Evolutionary conservation across 1,284 basidiomycete species (phyloP), one percentile per base, ranked within the genome.

Genomic region (Pseudozyma pruni): DNA sequence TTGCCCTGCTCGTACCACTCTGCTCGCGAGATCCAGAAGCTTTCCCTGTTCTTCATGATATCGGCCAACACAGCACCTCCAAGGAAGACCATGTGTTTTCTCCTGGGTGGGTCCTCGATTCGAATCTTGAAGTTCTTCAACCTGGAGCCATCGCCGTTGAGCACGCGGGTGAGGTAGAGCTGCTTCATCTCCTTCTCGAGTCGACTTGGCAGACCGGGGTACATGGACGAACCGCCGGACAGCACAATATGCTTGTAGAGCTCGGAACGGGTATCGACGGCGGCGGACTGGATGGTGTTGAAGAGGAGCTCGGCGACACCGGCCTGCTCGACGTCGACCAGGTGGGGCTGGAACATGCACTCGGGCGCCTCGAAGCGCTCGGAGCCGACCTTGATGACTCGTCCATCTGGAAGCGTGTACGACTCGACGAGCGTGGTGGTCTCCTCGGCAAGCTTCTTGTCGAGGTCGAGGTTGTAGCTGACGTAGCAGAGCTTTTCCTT

Each of bases 131-230:
- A 98, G 90, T 97, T 94, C 93, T 98, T 94, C 75, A 98, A 83
- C 49, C 96, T 87, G 31, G 88, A 84, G 0, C 92, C 89, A 81
- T 98, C 91, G n/a, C 91, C 89, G 50, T 87, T 87, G 44, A 98
- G 87, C 13, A 98, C 93, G 17, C 90, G 87, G 7, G 92, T 92
- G 61, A 99, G 87, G 84, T 98, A 95, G 37, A 98, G 86, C 84
- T 98, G 95, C 85, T 98, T 98, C 92, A 98, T 94, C 86, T 98
- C 96, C 86, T 98, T 98, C 85, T 98, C 96, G 42, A 99, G 86
- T 39, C 95, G 89, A 82, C 91, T 93, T 6, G 95, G 96, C 68
- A 99, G 88, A 25, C 96, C 96, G 20, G 96, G 95, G 83, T 98
- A 98, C 95, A 98, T 98, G 19, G 92, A 94, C 27, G 68, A 73